phyloP scores from a whole-genome alignment of 352 stramenopile species.

The Lagenidium giganteum region DNA sequence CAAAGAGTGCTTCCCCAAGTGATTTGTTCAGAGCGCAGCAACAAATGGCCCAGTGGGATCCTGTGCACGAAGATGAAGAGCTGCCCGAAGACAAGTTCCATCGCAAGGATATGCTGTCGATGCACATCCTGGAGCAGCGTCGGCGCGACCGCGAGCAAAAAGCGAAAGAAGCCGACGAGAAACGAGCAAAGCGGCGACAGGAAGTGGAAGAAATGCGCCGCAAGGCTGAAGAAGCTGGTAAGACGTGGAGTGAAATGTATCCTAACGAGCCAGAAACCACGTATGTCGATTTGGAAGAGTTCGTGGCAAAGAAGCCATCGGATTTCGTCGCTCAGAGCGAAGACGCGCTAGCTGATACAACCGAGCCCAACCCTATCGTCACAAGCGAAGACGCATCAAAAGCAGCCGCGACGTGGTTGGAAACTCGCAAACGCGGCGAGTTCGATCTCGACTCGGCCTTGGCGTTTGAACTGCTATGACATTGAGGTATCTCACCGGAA shows the following conservation, averaged over 20 bases:
- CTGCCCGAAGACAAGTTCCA: conserved; percentile 78
- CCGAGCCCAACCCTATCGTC: conserved; percentile 15
- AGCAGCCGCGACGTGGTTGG: conserved; percentile 42
- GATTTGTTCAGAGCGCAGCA: too few species aligned
- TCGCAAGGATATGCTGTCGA: conserved; percentile 80
- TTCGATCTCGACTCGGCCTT: conserved; percentile 53
- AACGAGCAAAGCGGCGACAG: conserved; percentile 30
- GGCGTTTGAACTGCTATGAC: conserved; percentile 66
- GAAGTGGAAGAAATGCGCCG: conserved; percentile 53
- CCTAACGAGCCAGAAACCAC: conserved; percentile 69
- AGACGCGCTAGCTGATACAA: too few species aligned
- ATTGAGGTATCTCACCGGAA: too few species aligned
- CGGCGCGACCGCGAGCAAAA: conserved; percentile 56
- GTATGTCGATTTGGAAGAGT: conserved; percentile 72
- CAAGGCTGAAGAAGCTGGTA: conserved; percentile 44
- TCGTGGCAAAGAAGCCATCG: conserved; percentile 43
- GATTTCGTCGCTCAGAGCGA: too few species aligned
- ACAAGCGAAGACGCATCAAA: conserved; percentile 36
- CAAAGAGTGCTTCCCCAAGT: too few species aligned
- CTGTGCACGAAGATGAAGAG: conserved; percentile 68
- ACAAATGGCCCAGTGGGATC: conserved; percentile 34
- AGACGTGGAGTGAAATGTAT: conserved; percentile 80
- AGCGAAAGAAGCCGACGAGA: conserved; percentile 43
- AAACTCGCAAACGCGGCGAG: conserved; percentile 24
- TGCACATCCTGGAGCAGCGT: conserved; percentile 79